phyloP scores from a whole-genome alignment of 768 basidiomycete genomes.

The Trametes punicea region DNA sequence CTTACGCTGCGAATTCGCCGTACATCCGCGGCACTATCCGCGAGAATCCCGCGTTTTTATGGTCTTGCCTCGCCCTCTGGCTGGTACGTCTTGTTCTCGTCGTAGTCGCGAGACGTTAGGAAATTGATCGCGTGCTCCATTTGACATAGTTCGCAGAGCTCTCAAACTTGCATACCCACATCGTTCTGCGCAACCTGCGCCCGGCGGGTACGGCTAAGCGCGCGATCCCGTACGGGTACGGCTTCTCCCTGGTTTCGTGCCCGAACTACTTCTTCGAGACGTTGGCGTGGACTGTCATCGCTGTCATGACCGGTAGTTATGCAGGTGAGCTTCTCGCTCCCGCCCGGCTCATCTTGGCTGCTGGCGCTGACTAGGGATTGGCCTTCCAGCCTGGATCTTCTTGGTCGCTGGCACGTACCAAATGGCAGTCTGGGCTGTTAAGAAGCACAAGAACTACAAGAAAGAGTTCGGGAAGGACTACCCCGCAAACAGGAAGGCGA shows the following conservation, averaged over 20 bases:
- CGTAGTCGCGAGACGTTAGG: not conserved
- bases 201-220: constrained; percentile 75
- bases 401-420: constrained; percentile 53
- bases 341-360: not conserved
- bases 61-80: constrained; percentile 65
- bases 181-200: constrained; percentile 80
- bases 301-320: constrained; percentile 73
- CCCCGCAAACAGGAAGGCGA: constrained; percentile 67
- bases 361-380: not conserved
- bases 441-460: constrained; percentile 88
- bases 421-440: constrained; percentile 86
- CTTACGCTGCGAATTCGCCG: constrained; percentile 63
- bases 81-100: constrained; percentile 52
- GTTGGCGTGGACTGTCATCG: constrained; percentile 69
- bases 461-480: constrained; percentile 92
- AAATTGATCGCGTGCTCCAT: not conserved
- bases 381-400: constrained; percentile 57
- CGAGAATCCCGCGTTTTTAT: constrained; percentile 65
- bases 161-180: constrained; percentile 81
- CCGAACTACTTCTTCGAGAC: constrained; percentile 96
- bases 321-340: constrained; percentile 51
- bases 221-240: constrained; percentile 89
- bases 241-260: constrained; percentile 81
- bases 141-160: constrained; percentile 70
- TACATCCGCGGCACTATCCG: constrained; percentile 61